Evolutionary conservation across 768 basidiomycete genomes (phyloP).

Genomic region (Leucosporidium yakuticum): DNA sequence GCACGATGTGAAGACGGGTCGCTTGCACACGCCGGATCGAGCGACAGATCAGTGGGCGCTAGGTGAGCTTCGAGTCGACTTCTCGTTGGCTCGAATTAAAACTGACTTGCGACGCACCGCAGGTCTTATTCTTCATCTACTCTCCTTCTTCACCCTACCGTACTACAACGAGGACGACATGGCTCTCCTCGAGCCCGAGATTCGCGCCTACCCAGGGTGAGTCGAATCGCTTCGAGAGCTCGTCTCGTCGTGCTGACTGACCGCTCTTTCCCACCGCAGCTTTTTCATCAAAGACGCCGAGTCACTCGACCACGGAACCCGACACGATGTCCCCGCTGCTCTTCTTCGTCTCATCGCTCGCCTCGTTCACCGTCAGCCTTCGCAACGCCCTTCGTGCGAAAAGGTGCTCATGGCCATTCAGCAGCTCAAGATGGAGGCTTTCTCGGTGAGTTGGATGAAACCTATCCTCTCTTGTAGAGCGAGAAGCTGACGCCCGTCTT

Average conservation of each 20-base stretch:
- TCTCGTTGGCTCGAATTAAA: background rate
- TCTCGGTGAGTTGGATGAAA: background rate
- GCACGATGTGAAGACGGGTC: background rate
- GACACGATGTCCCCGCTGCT: conserved; percentile 23
- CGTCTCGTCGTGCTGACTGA: background rate
- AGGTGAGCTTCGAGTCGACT: conserved; percentile 34
- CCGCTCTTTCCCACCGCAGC: background rate
- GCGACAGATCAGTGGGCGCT: conserved; percentile 46
- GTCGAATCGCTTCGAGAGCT: background rate
- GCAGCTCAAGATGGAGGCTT: background rate
- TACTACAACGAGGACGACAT: conserved; percentile 43
- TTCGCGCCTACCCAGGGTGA: conserved; percentile 43
- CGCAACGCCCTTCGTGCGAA: conserved; percentile 19
- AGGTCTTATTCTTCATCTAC: conserved; percentile 46
- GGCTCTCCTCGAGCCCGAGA: conserved; percentile 40
- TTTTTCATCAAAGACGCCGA: conserved; percentile 11
- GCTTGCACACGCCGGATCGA: conserved; percentile 40
- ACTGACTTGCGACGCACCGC: too few relatives aligned
- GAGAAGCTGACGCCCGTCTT: background rate
- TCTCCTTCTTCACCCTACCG: conserved; percentile 46
- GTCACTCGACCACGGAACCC: conserved; percentile 7
- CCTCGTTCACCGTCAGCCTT: conserved; percentile 18
- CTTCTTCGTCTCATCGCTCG: conserved; percentile 16
- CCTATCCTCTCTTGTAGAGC: background rate
- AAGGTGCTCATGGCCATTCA: background rate